Base-by-base conservation (phyloP, 2,329 filamentous ascomycete genomes). In the Xylogone sp. region DNA sequence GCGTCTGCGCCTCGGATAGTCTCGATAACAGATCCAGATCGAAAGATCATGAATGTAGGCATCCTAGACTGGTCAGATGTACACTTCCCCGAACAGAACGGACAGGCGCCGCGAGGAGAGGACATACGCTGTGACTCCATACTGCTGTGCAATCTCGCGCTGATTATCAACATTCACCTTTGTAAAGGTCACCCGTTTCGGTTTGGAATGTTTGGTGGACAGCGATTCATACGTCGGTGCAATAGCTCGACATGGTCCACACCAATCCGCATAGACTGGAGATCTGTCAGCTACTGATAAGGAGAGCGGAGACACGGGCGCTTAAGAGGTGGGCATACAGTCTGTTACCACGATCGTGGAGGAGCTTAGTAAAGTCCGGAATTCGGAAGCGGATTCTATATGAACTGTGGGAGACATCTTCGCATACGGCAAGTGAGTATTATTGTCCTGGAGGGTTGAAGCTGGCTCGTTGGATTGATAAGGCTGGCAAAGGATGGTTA, bases 1-100 rank as follows among this genome's bases (percentile, higher is more conserved):
- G 85, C 81, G 72, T 96, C 88, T 29, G 92, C 91, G 61, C 94
- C 94, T 64, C 82, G 80, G 65, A 96, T 84, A 27, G 87, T 91
- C 59, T 89, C 81, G 65, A 88, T 79, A 62, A 86, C 82, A 58
- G 79, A 76, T 62, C 86, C 86, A 66, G 82, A 83, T 72, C 89
- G 87, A 77, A 90, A 92, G 70, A 97, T 84, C 68, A 97, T 82
- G 73, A 99, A 97, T 48, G 94, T 97, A 5, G 94, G 94, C 84
- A 96, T 92, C 57, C 79, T 81, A 39, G 34, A 18, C 13, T 39
- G 8, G 34, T 39, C 34, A 39, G 34, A 39, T 27, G 10, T n/a
- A n/a, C n/a, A n/a, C n/a, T n/a, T n/a, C 24, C 10, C 5, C 10
- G 24, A 6, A 27, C 10, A 10, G 24, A 10, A 27, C 10, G 5